A percentile compares a stretch with the other conserved stretches of the same genome.
These are phyloP conservation scores for Pterocarpus macrocarpus DNA, from an alignment of 306 rosid genomes.

Conservation along the genomic window DNA sequence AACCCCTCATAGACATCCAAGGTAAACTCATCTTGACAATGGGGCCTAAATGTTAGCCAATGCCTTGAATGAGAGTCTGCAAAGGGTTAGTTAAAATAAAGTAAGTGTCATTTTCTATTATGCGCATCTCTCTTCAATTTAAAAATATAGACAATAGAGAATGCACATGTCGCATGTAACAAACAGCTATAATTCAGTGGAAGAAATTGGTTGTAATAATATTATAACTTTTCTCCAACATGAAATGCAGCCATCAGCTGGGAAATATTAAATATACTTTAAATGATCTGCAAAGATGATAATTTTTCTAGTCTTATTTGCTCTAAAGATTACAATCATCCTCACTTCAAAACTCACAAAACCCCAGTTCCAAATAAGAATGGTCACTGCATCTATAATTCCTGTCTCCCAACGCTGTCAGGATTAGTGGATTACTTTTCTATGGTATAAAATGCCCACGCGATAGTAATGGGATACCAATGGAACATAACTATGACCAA, in stretches of 20 bases:
- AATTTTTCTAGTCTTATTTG: slow-evolving; percentile 15
- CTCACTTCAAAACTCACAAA: slow-evolving; percentile 1
- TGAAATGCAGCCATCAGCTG: slow-evolving; percentile 15
- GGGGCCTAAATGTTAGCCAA: background rate
- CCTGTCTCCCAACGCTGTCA: background rate
- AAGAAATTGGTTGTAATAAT: background rate
- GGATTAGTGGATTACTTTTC: slow-evolving; percentile 12
- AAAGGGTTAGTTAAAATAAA: background rate
- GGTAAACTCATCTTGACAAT: no score
- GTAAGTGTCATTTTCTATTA: background rate
- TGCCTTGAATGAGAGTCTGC: background rate
- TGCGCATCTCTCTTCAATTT: no score
- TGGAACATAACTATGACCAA: background rate
- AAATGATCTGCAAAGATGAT: slow-evolving; percentile 10
- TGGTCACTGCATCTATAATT: slow-evolving; percentile 5
- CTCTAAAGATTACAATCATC: slow-evolving; percentile 21
- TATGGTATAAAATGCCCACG: slow-evolving; percentile 15
- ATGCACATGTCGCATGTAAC: background rate
- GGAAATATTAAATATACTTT: background rate
- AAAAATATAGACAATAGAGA: no score
- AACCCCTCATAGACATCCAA: background rate
- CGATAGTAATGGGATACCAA: background rate
- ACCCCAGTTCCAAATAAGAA: slow-evolving; percentile 20
- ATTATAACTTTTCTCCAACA: background rate
- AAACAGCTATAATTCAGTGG: background rate